Evolutionary conservation across 129 eudicot species (phyloP).

Genomic region (Dittrichia graveolens): DNA sequence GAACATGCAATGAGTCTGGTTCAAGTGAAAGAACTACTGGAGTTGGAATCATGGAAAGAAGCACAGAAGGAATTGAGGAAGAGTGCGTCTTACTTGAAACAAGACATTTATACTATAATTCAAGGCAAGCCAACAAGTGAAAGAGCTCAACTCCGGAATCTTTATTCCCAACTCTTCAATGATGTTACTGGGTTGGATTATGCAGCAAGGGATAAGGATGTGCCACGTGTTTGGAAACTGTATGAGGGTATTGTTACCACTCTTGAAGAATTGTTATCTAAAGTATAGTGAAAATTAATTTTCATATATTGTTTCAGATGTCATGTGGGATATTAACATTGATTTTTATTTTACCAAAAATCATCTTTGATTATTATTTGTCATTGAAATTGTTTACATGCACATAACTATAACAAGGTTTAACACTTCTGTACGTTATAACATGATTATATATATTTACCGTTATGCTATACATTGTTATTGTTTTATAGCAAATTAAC

Average conservation of each 20-base stretch:
- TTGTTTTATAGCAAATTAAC: no score
- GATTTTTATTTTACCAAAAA: neutral
- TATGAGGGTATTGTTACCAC: conserved; percentile 43
- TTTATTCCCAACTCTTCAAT: conserved; percentile 58
- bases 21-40: conserved; percentile 55
- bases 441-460: no score
- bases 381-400: no score
- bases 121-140: conserved; percentile 57
- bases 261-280: conserved; percentile 52
- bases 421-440: no score
- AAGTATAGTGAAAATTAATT: conserved; percentile 22
- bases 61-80: conserved; percentile 66
- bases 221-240: conserved; percentile 53
- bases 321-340: neutral
- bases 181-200: conserved; percentile 62
- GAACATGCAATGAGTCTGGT: conserved; percentile 52
- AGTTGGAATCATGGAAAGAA: conserved; percentile 63
- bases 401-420: no score
- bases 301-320: neutral
- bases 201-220: conserved; percentile 79
- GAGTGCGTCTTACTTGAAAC: conserved; percentile 60
- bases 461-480: no score
- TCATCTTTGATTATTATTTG: no score
- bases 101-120: conserved; percentile 75
- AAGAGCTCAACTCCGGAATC: conserved; percentile 65